Evolutionary conservation across 2,329 filamentous ascomycete genomes (phyloP), one percentile per base, ranked within the genome.

Genomic region (Botrytis hyacinthi): DNA sequence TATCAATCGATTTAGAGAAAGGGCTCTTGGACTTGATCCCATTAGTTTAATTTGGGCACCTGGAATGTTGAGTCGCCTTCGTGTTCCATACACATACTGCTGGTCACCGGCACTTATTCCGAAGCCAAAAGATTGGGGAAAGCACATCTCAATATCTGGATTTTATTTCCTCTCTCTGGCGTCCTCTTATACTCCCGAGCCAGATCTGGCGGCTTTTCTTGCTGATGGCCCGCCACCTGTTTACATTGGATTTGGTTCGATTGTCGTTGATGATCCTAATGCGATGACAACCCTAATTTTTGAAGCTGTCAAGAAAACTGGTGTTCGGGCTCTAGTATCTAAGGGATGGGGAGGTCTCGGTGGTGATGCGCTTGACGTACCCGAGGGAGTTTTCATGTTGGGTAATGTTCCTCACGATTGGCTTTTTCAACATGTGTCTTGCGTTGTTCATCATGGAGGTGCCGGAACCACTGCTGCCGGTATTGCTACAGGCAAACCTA

Each of bases 301-400:
- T 73, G 89, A 92, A 22, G 92, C 93, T 1, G 85, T 94, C 4
- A 84, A 85, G 70, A 85, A 86, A 16, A 86, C 90, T 0, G 92
- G 92, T 1, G 87, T 93, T n/a, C 87, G 94, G 73, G 94, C 93
- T 2, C 83, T 97, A 1, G 91, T 97, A 0, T 95, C 93, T 0
- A 94, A 95, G 79, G 94, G 94, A 26, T 97, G 94, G 94, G 93
- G 94, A 67, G 93, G 93, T 0, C 85, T 97, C 12, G 94, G 93
- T 44, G 91, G 89, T 0, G 92, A 94, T 78, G 85, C 89, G 46
- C 80, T 92, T 5, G 87, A 87, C 1, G 82, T 94, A n/a, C 93
- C 93, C 0, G 89, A 94, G 3, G 89, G 90, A 6, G 89, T 97
- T 2, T 93, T 93, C 80, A 93, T 97, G 89, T 85, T 97, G 54